These are phyloP conservation scores for Talaromyces marneffei DNA, from an alignment of 2,329 filamentous ascomycete genomes.

Conservation along the genomic window DNA sequence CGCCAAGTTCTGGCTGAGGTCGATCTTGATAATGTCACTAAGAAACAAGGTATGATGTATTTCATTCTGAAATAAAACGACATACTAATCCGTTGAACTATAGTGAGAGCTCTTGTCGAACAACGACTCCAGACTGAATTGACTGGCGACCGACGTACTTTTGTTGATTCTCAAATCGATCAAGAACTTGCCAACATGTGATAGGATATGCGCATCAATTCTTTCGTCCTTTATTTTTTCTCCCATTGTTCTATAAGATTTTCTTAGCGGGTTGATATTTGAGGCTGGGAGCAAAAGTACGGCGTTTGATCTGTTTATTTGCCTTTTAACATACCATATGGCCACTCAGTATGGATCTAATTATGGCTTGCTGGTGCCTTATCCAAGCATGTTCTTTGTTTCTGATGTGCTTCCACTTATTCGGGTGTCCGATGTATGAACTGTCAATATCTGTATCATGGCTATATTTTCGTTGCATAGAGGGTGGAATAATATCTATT, in stretches of 20 bases:
- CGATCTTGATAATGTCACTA: constrained; percentile 93
- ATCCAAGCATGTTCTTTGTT: neutral
- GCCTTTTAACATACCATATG: constrained; percentile 1
- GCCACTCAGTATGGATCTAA: constrained; percentile 9
- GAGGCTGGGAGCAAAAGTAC: constrained; percentile 8
- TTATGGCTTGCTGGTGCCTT: constrained; percentile 12
- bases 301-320: constrained; percentile 8
- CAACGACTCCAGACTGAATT: constrained; percentile 88
- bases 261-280: constrained; percentile 7
- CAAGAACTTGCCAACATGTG: constrained; percentile 90
- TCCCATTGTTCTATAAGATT: neutral
- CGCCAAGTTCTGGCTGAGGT: constrained; percentile 77
- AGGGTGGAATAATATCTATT: neutral
- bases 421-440: neutral
- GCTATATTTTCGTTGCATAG: neutral
- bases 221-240: neutral
- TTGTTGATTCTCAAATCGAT: constrained; percentile 91
- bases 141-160: constrained; percentile 74
- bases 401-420: neutral
- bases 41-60: constrained; percentile 68
- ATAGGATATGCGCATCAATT: constrained; percentile 13
- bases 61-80: neutral
- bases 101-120: constrained; percentile 78
- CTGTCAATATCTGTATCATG: constrained; percentile 12
- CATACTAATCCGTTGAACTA: neutral